These are phyloP conservation scores for Myrica gale DNA, from an alignment of 306 rosid genomes.

Conservation along the genomic window DNA sequence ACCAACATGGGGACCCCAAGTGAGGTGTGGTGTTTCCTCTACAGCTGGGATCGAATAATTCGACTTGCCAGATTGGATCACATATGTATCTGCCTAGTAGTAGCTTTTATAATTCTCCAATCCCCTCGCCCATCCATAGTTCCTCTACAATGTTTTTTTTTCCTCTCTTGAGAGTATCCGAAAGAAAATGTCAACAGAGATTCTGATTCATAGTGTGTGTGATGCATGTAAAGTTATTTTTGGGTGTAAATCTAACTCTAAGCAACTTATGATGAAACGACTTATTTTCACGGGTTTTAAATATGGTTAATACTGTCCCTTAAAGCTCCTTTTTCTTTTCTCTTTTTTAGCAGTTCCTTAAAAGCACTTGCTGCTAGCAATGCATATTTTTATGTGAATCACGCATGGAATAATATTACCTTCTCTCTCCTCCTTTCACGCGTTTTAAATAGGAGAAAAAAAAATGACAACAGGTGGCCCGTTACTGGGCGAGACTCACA, in stretches of 20 bases:
- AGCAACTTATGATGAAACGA: too few relatives aligned
- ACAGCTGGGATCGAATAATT: constrained; percentile 23
- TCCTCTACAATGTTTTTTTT: constrained; percentile 7
- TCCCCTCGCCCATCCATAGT: constrained; percentile 19
- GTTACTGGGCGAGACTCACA: constrained; percentile 9
- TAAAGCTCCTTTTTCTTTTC: too few relatives aligned
- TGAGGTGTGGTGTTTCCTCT: constrained; percentile 6
- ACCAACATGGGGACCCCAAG: constrained; percentile 25
- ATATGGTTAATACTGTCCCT: too few relatives aligned
- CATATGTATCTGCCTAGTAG: constrained; percentile 1
- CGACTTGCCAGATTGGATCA: constrained; percentile 35
- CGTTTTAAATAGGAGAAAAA: neutral
- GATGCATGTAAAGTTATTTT: neutral
- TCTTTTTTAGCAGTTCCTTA: neutral
- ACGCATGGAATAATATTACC: neutral
- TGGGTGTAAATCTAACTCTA: too few relatives aligned
- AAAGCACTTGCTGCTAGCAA: neutral
- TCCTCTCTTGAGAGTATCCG: neutral
- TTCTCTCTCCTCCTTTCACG: too few relatives aligned
- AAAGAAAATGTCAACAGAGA: neutral
- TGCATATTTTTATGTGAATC: neutral
- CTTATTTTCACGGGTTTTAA: too few relatives aligned
- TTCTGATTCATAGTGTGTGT: neutral
- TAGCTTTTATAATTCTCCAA: constrained; percentile 15
- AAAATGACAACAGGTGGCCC: constrained; percentile 1